Evolutionary conservation across 2,329 filamentous ascomycete species (phyloP), one percentile per base, ranked within the genome.

Genomic region (Aspergillus quadricinctus): DNA sequence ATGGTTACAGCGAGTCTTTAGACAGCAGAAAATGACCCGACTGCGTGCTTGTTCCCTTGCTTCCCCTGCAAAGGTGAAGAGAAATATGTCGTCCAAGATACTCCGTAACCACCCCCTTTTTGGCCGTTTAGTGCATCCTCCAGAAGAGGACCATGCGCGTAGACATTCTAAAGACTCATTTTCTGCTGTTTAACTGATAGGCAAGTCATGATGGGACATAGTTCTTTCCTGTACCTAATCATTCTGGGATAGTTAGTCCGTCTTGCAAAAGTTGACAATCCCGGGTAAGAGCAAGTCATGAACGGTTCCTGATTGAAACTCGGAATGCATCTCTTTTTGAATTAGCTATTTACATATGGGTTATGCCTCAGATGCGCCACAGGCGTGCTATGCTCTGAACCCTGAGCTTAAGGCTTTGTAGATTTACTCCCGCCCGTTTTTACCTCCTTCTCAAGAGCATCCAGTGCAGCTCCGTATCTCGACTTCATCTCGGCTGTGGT

Each of bases 391-490:
- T 5, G 25, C 14, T 4, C n/a, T 31, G 1, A 11, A 8, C 8
- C 25, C 23, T 19, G 40, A 19, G 29, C 49, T 14, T n/a, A 9
- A 3, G 49, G 4, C 21, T 23, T 17, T n/a, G 10, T 40, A 17
- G 49, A 46, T 45, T 63, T 61, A 9, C 48, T 58, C 4, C 60
- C 56, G 46, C 60, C 62, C 2, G 40, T 59, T 53, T 65, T 69
- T 11, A 76, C 73, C 57, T 76, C 73, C 57, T 65, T 62, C 59
- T 74, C 73, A 17, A 77, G 64, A 29, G 63, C 58, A n/a, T 71
- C 68, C 56, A 77, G 52, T 5, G 74, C 73, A 48, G 61, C 59
- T 14, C 57, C 61, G 57, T 75, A 77, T 50, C 64, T 68, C 10
- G 61, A 58, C 59, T 71, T 67, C 19, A 73, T 52, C 28, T 67